Base-by-base conservation (phyloP, 148 eudicot species). In the Dysphania ambrosioides region DNA sequence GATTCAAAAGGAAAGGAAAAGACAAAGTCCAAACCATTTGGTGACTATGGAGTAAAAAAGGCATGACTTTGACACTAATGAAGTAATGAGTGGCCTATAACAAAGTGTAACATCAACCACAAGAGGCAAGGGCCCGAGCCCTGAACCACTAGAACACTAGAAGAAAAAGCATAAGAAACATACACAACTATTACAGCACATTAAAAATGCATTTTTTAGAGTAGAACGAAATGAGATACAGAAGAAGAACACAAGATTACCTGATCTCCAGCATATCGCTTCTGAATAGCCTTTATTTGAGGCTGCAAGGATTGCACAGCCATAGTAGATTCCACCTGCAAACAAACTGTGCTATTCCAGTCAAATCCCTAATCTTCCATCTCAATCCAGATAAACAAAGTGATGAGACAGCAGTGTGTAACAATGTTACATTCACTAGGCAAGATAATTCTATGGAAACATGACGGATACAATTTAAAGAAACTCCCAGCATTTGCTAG, bases 241-340 rank as follows among this genome's bases (percentile, higher is more conserved):
- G 62, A 57, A 21, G 55, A 60, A 42, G 23, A 55, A 41, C 53
- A 72, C 19, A 72, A 27, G 19, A 68, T 78, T 83, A 94, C 98
- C 97, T 92, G 96, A 83, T 95, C 93, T 80, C 97, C 98, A 74
- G 98, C 96, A 77, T 90, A 92, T 65, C 87, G 88, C 79, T 95
- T 77, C 85, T 95, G 96, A 77, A 95, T 88, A 84, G 92, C 97
- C 86, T 95, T 95, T 72, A 95, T 87, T 75, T 95, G 97, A 83
- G 98, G 98, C 82, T 90, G 90, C 86, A 95, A 63, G 35, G 98
- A 95, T 68, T 90, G 87, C 96, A 92, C 90, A 57, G 97, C 88
- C 96, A 92, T 86, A 30, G 90, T 80, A 77, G 98, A 95, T 84
- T 95, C 98, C 35, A 95, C 93, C 98, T 95, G 81, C 56, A 78